Evolutionary conservation across 352 stramenopile species (phyloP), one percentile per base, ranked within the genome.

Genomic region (Phytophthora boehmeriae): DNA sequence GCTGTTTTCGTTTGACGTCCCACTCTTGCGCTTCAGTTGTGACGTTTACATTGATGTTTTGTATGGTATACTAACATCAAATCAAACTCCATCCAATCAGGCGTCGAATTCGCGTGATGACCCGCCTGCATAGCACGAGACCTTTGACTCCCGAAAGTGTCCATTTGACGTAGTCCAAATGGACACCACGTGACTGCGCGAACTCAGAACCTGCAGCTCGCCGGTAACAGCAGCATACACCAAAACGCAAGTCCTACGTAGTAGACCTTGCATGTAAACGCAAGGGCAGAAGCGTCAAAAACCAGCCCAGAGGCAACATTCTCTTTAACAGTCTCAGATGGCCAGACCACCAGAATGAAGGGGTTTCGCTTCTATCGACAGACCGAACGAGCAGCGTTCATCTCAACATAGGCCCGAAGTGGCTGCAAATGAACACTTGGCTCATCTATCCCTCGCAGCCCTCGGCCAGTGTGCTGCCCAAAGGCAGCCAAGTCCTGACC

Each of bases 331-430:
- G 41, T 38, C 32, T 39, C 17, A 32, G 17, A 25, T 36, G 45
- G 63, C 27, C 28, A 66, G 52, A 75, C 67, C 67, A 75, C 62
- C 67, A 75, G 67, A 75, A 75, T 58, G 43, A 51, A 66, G 20
- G n/a, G 35, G 44, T 30, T 6, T 30, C 25, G 25, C 25, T 30
- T 30, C 25, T 52, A 52, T 28, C 39, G 32, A 32, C 44, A 34
- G 4, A 35, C 17, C 38, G 61, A 59, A 59, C 63, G 27, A 32
- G 13, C n/a, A 11, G 38, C 38, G 38, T 44, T 44, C 38, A 44
- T 44, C 38, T 47, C 6, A 49, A 30, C 43, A 17, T 9, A 19
- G 10, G 4, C 17, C 19, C 10, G 39, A 19, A 10, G 22, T 3
- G 19, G 19, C 43, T 22, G 20, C 6, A 16, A 49, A 35, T 49